A percentile compares a stretch with the other conserved stretches of the same genome.
phyloP scores from a whole-genome alignment of 179 eudicot species.

The Silene noctiflora region DNA sequence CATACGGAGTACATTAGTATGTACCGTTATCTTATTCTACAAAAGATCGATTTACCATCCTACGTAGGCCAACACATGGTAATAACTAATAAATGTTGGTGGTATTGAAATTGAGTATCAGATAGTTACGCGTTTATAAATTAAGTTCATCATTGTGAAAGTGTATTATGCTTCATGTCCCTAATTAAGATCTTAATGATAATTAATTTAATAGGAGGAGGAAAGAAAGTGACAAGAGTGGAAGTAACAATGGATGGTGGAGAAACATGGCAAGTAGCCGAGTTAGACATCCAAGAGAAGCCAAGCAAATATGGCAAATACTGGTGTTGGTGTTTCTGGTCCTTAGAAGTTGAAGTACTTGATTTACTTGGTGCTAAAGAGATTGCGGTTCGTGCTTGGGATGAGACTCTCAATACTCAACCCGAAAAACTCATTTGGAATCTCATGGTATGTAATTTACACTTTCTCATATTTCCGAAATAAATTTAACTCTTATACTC shows the following conservation, averaged over 20 bases:
- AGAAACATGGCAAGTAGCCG: slow-evolving; percentile 62
- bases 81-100: too few species aligned
- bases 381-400: slow-evolving; percentile 93
- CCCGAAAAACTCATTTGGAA: slow-evolving; percentile 97
- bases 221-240: slow-evolving; percentile 83
- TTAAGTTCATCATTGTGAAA: too few species aligned
- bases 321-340: slow-evolving; percentile 99
- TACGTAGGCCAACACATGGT: too few species aligned
- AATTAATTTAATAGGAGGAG: slow-evolving; percentile 53
- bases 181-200: neutral
- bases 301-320: slow-evolving; percentile 69
- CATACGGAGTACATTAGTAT: too few species aligned
- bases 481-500: too few species aligned
- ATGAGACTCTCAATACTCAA: slow-evolving; percentile 76
- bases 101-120: too few species aligned
- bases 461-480: too few species aligned
- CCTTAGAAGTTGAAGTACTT: slow-evolving; percentile 71
- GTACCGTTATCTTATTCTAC: too few species aligned
- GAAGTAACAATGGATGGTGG: slow-evolving; percentile 92
- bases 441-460: slow-evolving; percentile 57
- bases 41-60: too few species aligned
- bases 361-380: slow-evolving; percentile 72
- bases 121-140: too few species aligned
- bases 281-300: slow-evolving; percentile 63
- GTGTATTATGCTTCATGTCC: too few species aligned